phyloP scores from a whole-genome alignment of 2,329 filamentous ascomycete genomes.

The Aspergillus pseudoglaucus region DNA sequence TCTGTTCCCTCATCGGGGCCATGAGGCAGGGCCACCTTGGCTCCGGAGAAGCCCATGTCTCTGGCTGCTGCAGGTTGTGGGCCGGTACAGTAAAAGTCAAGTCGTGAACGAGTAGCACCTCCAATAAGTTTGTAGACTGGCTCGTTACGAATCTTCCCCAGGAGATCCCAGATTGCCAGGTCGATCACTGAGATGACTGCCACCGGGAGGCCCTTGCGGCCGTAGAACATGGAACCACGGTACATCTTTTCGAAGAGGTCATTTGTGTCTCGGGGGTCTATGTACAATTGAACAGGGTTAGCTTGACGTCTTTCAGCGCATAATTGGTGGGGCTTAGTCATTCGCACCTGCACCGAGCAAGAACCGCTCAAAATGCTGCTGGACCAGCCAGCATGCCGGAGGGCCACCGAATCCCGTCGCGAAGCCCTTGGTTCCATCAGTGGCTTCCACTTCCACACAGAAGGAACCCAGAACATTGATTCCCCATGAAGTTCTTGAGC shows the following conservation, averaged over 20 bases:
- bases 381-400: conserved; percentile 87
- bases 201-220: conserved; percentile 81
- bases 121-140: conserved; percentile 93
- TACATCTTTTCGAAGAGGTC: conserved; percentile 96
- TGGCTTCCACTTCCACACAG: conserved; percentile 80
- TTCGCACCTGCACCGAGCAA: conserved; percentile 64
- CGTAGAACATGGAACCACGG: conserved; percentile 91
- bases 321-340: neutral
- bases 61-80: conserved; percentile 75
- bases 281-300: neutral
- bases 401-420: conserved; percentile 92
- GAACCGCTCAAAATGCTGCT: conserved; percentile 91
- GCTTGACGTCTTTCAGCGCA: neutral
- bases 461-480: conserved; percentile 95
- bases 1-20: conserved; percentile 79
- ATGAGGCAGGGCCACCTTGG: conserved; percentile 83
- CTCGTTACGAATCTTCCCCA: conserved; percentile 85
- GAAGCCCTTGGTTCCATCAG: conserved; percentile 87
- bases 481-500: conserved; percentile 84
- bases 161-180: conserved; percentile 83
- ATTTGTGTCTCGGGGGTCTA: conserved; percentile 84
- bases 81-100: conserved; percentile 93
- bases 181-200: conserved; percentile 94
- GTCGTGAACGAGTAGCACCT: conserved; percentile 72
- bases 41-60: conserved; percentile 81